A percentile compares a stretch with the other conserved stretches of the same genome.
Conservation (phyloP, 1,284 basidiomycete species). For the Ceratobasidium papillatum region DNA sequence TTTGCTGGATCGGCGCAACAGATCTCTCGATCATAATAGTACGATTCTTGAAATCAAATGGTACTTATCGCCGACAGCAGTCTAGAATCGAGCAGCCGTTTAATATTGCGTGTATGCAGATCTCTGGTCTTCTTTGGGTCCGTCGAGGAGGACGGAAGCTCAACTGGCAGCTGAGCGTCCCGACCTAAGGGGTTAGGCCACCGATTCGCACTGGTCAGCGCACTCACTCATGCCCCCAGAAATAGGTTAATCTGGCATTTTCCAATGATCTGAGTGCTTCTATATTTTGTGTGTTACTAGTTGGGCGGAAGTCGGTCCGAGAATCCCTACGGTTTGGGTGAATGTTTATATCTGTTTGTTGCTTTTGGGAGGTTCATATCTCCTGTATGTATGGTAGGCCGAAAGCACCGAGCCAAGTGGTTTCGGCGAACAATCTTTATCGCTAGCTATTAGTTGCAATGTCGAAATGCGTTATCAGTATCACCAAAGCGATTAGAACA, state of each 20-base stretch:
- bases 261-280: background rate
- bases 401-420: background rate
- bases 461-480: background rate
- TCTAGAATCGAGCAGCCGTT: background rate
- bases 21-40: background rate
- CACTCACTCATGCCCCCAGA: background rate
- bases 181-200: background rate
- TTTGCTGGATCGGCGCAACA: background rate
- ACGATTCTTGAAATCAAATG: background rate
- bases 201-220: background rate
- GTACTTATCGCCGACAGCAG: background rate
- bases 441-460: background rate
- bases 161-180: background rate
- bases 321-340: background rate
- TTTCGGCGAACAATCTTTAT: background rate
- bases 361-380: background rate
- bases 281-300: background rate
- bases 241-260: background rate
- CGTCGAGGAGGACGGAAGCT: background rate
- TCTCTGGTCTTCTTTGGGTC: background rate
- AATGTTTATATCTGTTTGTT: background rate
- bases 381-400: background rate
- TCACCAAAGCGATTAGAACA: slow-evolving; percentile 2
- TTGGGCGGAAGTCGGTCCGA: slow-evolving; percentile 4
- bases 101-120: background rate